phyloP scores from a whole-genome alignment of 2,329 filamentous ascomycete species.

The Neofusicoccum kwambonambiense region DNA sequence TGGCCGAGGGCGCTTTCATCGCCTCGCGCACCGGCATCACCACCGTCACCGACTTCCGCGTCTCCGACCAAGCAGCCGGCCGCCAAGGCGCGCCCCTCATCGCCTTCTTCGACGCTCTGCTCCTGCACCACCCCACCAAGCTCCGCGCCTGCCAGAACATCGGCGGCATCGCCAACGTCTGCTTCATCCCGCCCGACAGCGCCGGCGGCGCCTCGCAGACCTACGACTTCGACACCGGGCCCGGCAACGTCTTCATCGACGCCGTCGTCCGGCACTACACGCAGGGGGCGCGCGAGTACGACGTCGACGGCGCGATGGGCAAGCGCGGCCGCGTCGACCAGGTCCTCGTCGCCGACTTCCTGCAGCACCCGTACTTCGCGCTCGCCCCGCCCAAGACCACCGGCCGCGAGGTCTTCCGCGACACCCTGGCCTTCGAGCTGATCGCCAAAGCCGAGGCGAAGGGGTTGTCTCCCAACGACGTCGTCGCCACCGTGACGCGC shows the following conservation, averaged over 20 bases:
- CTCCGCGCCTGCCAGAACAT: conserved; percentile 62
- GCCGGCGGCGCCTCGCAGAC: conserved; percentile 38
- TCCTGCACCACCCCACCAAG: conserved; percentile 58
- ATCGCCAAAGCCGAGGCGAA: conserved; percentile 48
- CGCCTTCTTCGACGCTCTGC: conserved; percentile 57
- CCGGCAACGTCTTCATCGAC: conserved; percentile 58
- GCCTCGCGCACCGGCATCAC: conserved; percentile 58
- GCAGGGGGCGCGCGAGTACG: conserved; percentile 50
- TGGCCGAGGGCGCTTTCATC: conserved; percentile 59
- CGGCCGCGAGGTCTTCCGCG: conserved; percentile 59
- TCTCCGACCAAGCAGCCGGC: conserved; percentile 57
- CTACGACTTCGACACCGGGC: conserved; percentile 57
- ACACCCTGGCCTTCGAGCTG: conserved; percentile 54
- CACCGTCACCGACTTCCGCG: conserved; percentile 58
- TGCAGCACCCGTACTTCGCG: conserved; percentile 52
- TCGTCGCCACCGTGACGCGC: conserved; percentile 59
- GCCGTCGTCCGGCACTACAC: conserved; percentile 57
- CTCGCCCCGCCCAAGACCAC: conserved; percentile 57
- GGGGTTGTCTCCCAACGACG: conserved; percentile 51
- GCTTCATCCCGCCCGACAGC: conserved; percentile 55
- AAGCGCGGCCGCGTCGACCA: conserved; percentile 51
- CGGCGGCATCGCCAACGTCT: conserved; percentile 61
- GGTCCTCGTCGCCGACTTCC: conserved; percentile 53
- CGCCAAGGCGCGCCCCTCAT: conserved; percentile 57
- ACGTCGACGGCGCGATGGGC: conserved; percentile 54